Conservation (phyloP, 345 rosid genomes). For the Boechera stricta region DNA sequence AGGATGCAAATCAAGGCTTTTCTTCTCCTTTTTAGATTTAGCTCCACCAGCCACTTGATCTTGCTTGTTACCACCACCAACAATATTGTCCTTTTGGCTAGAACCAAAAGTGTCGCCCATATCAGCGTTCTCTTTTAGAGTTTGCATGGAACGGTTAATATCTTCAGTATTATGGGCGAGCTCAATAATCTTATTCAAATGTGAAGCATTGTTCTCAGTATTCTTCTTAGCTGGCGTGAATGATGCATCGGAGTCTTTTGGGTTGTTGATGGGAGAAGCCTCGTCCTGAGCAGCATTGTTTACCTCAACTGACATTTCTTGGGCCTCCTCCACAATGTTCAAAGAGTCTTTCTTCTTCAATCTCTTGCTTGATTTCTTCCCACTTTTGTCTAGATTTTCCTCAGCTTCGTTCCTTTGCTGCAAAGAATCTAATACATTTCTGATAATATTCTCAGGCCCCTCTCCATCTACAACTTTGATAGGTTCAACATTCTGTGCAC, state of each 20-base stretch:
- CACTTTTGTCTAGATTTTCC: constrained; percentile 41
- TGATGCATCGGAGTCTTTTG: constrained; percentile 38
- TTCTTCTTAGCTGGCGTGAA: constrained; percentile 35
- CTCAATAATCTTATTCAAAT: constrained; percentile 9
- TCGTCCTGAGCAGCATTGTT: constrained; percentile 38
- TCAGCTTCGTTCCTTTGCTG: constrained; percentile 42
- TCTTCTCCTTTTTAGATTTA: constrained; percentile 40
- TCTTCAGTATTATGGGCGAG: constrained; percentile 7
- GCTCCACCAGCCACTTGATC: constrained; percentile 43
- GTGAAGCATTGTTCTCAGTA: constrained; percentile 22
- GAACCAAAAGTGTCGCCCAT: constrained; percentile 50
- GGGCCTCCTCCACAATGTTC: constrained; percentile 28
- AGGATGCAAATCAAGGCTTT: constrained; percentile 39
- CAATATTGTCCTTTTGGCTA: constrained; percentile 41
- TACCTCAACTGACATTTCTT: constrained; percentile 38
- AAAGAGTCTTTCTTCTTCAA: constrained; percentile 48
- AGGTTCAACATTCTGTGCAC: constrained; percentile 39
- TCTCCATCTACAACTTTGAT: constrained; percentile 37
- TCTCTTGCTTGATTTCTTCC: constrained; percentile 52
- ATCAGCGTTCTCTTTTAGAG: constrained; percentile 39
- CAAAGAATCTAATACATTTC: constrained; percentile 55
- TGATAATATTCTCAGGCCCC: constrained; percentile 55
- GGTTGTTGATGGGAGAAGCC: constrained; percentile 33
- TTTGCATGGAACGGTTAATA: constrained; percentile 14
- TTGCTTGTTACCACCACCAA: constrained; percentile 42